These are phyloP conservation scores for Fraxinus sp. DNA, from an alignment of 305 asterid genomes.

Conservation along the genomic window DNA sequence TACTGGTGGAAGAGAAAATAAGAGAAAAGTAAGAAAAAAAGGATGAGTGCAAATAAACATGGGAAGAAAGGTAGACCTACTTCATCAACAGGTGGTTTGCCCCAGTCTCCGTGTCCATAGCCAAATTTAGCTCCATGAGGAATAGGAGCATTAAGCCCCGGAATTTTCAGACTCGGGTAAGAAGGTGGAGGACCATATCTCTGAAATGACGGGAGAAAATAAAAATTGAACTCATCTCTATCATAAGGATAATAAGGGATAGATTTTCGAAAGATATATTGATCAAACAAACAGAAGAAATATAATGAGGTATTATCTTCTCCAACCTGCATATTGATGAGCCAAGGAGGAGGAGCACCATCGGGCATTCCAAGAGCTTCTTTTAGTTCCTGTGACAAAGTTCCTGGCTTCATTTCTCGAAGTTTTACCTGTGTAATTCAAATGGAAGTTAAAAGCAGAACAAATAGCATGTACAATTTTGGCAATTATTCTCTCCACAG, in stretches of 20 bases:
- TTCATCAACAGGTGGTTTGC: slow-evolving; percentile 98
- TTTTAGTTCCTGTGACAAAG: slow-evolving; percentile 75
- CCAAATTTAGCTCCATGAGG: slow-evolving; percentile 96
- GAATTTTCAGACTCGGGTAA: slow-evolving; percentile 85
- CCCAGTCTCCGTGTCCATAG: slow-evolving; percentile 94
- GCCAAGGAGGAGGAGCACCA: slow-evolving; percentile 99
- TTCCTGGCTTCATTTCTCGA: slow-evolving; percentile 95
- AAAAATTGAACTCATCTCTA: slow-evolving; percentile 12
- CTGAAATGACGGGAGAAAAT: slow-evolving; percentile 39
- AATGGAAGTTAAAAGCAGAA: slow-evolving; percentile 14
- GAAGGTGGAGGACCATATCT: slow-evolving; percentile 99
- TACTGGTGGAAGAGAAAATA: slow-evolving; percentile 36
- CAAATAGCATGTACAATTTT: neutral
- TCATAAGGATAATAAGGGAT: neutral
- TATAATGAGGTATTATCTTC: slow-evolving; percentile 2
- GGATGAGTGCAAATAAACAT: neutral
- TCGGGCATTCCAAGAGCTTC: slow-evolving; percentile 99
- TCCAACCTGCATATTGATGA: slow-evolving; percentile 91
- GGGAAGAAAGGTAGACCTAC: slow-evolving; percentile 34
- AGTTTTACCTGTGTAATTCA: slow-evolving; percentile 63
- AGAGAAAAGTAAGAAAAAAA: neutral
- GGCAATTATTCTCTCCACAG: neutral
- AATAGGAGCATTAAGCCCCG: slow-evolving; percentile 94
- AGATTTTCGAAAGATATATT: neutral
- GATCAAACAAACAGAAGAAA: slow-evolving; percentile 15